Evolutionary conservation across 176 grass and related monocot genomes (phyloP), one percentile per base, ranked within the genome.

Genomic region (Oryza rufipogon): DNA sequence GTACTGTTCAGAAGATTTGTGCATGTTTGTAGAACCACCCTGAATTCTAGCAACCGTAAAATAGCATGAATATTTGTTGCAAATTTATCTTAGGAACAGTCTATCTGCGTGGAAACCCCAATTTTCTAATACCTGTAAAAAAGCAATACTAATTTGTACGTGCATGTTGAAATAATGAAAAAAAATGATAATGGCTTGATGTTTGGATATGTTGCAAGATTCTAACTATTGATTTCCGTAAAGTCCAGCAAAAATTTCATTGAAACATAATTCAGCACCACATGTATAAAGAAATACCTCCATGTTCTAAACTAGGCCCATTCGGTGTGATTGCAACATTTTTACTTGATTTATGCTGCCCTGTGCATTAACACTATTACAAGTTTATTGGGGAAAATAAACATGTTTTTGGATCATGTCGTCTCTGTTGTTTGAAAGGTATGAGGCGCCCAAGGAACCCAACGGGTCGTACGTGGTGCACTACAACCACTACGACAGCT

Each of bases 401-500:
- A 32, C 14, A 2, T 66, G 41, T 66, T 66, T 23, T 45, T 66
- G 28, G 19, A 48, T 44, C 9, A 26, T 20, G 7, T 19, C n/a
- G 32, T 9, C n/a, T 41, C 0, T 79, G 38, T 15, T 83, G 4
- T 23, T 63, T 6, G 1, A 20, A 47, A 91, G 86, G 66, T 83
- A 81, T 17, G 96, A 96, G 51, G 79, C 44, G 30, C 93, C 96
- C 22, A 88, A 91, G 74, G 88, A 90, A 36, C 86, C 52, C n/a
- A 90, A 86, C 65, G 91, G 89, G 17, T 51, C 85, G 0, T 99
- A 99, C 89, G 84, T 76, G 52, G 87, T 99, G 61, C 89, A 94
- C 80, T 99, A 96, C 81, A 99, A 89, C 74, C 85, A 96, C 68
- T 99, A 89, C 87, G 88, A 90, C 41, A 79, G 76, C 67, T 75